phyloP scores from a whole-genome alignment of 164 flowering plant species.

The Chimonanthus salicifolius region DNA sequence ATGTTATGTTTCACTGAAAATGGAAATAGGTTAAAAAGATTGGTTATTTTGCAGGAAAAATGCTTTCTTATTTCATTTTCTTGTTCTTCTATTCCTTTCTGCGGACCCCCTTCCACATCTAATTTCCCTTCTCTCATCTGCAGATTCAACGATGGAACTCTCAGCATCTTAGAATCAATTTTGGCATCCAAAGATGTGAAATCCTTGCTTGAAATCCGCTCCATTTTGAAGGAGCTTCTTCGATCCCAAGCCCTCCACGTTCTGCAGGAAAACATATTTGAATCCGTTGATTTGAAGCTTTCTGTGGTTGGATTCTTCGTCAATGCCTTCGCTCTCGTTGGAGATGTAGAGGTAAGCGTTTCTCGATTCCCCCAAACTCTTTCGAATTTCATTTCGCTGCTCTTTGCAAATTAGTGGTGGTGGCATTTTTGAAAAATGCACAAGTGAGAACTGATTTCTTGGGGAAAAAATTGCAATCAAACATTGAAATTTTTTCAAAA shows the following conservation, averaged over 20 bases:
- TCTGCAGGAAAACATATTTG: conserved; percentile 26
- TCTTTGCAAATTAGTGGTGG: too few species aligned
- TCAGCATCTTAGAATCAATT: conserved; percentile 50
- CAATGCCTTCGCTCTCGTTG: conserved; percentile 64
- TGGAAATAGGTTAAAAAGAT: not conserved
- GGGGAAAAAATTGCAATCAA: too few species aligned
- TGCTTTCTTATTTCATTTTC: not conserved
- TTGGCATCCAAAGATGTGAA: conserved; percentile 51
- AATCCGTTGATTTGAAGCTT: conserved; percentile 52
- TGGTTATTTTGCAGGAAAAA: too few species aligned
- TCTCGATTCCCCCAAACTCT: not conserved
- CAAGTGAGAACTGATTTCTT: too few species aligned
- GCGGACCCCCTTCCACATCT: too few species aligned
- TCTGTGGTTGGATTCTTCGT: conserved; percentile 60
- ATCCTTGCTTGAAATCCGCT: conserved; percentile 30
- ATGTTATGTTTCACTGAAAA: not conserved
- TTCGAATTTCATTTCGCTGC: not conserved
- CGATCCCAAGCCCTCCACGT: conserved; percentile 37
- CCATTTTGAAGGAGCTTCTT: conserved; percentile 37
- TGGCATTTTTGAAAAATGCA: too few species aligned
- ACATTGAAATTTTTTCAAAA: too few species aligned
- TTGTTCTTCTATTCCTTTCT: not conserved
- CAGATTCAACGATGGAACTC: conserved; percentile 59
- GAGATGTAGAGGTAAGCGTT: conserved; percentile 56
- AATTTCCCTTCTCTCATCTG: not conserved